phyloP scores from a whole-genome alignment of 1,284 basidiomycete genomes.

The Ceratobasidium sp. region DNA sequence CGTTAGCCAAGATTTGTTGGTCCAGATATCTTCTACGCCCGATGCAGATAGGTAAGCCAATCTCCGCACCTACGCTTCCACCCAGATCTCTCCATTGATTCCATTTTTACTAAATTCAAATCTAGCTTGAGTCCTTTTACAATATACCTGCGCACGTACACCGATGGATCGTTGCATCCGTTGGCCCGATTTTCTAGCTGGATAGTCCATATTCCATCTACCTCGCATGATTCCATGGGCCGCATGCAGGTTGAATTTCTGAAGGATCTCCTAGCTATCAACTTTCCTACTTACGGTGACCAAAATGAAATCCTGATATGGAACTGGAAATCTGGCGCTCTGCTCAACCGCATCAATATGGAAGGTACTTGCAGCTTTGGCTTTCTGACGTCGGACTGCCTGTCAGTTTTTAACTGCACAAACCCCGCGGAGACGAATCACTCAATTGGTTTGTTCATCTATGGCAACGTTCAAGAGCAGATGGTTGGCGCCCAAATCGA shows the following conservation, averaged over 20 bases:
- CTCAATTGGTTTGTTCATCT: constrained; percentile 14
- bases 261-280: background rate
- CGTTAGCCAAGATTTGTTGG: too few relatives aligned
- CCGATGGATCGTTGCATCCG: constrained; percentile 4
- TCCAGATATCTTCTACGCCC: too few relatives aligned
- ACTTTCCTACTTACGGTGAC: background rate
- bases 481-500: too few relatives aligned
- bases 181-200: background rate
- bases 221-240: background rate
- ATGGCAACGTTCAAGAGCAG: background rate
- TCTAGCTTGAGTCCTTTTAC: too few relatives aligned
- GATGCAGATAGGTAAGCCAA: too few relatives aligned
- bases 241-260: constrained; percentile 12
- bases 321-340: constrained; percentile 15
- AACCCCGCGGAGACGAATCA: background rate
- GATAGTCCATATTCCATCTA: background rate
- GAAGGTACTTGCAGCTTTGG: constrained; percentile 13
- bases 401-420: constrained; percentile 5
- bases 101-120: too few relatives aligned
- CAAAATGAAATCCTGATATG: constrained; percentile 34
- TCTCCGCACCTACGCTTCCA: too few relatives aligned
- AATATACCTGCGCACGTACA: constrained; percentile 8
- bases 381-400: background rate
- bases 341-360: constrained; percentile 19
- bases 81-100: too few relatives aligned